These are phyloP conservation scores for Blastocystis sp. DNA, from an alignment of 352 stramenopile genomes.

Conservation along the genomic window DNA sequence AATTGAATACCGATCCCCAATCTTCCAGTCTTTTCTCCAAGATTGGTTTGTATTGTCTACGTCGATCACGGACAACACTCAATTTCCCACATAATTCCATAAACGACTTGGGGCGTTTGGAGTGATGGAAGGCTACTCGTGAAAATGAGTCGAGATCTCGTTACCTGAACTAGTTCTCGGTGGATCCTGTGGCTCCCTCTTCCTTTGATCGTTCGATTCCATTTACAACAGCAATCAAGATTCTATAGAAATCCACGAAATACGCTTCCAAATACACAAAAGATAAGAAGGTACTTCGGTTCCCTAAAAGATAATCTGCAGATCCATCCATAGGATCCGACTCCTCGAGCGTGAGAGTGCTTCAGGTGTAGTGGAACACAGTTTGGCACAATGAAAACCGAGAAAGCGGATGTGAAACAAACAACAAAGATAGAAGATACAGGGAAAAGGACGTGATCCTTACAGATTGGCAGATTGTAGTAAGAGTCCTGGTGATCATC, in stretches of 20 bases:
- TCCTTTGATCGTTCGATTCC: constrained; percentile 7
- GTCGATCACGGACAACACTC: neutral
- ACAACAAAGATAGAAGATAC: neutral
- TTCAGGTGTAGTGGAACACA: too few relatives aligned
- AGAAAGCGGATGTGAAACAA: neutral
- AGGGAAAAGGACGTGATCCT: neutral
- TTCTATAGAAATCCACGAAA: too few relatives aligned
- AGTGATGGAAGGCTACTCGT: neutral
- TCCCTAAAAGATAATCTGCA: too few relatives aligned
- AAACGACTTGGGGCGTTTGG: constrained; percentile 50
- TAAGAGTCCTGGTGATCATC: neutral
- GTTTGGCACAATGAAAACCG: neutral
- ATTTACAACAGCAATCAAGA: too few relatives aligned
- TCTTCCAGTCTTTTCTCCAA: constrained; percentile 64
- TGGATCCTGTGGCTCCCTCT: neutral
- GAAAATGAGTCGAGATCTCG: neutral
- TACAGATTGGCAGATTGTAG: neutral
- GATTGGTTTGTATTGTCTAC: constrained; percentile 49
- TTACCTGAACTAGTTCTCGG: neutral
- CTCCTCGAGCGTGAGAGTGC: too few relatives aligned
- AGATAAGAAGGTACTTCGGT: too few relatives aligned
- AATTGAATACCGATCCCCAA: constrained; percentile 63
- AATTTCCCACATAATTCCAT: constrained; percentile 46
- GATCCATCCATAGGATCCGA: too few relatives aligned
- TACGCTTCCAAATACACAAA: too few relatives aligned